Evolutionary conservation across 306 rosid genomes (phyloP).

Genomic region (Coriaria nepalensis): DNA sequence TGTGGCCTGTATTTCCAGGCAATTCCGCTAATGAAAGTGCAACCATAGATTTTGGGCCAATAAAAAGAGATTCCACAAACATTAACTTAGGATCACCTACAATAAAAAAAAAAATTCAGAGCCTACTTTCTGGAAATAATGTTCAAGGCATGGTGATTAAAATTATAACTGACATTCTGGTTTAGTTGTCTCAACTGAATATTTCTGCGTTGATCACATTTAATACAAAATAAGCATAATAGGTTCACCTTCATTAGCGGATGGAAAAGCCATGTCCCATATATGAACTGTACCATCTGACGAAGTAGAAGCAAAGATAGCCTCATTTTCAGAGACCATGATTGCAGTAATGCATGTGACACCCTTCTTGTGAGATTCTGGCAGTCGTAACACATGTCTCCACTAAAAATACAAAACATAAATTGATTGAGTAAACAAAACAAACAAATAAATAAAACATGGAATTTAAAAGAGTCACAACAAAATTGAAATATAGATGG

Average conservation of each 20-base stretch:
- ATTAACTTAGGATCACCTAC: conserved; percentile 61
- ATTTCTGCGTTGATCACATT: no score
- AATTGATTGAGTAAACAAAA: neutral
- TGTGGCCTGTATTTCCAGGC: conserved; percentile 53
- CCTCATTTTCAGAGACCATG: conserved; percentile 59
- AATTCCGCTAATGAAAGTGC: conserved; percentile 70
- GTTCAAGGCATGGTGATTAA: neutral
- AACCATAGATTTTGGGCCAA: conserved; percentile 81
- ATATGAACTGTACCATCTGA: conserved; percentile 55
- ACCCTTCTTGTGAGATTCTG: conserved; percentile 78
- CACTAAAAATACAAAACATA: conserved; percentile 32
- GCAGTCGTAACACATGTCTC: conserved; percentile 60
- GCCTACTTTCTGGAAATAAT: neutral
- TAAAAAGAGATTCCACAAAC: conserved; percentile 47
- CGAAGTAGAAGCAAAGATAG: conserved; percentile 70
- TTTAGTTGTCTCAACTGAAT: no score
- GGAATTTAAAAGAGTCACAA: no score
- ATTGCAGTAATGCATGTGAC: conserved; percentile 85
- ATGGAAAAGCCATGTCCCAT: conserved; percentile 64
- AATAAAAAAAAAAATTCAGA: conserved; percentile 11
- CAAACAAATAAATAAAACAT: conserved; percentile 10
- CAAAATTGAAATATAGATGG: no score
- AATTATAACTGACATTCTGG: no score
- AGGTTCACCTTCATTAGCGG: conserved; percentile 37
- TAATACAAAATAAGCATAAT: neutral